These are phyloP conservation scores for Aspergillus sp. DNA, from an alignment of 2,329 filamentous ascomycete genomes.

Conservation along the genomic window DNA sequence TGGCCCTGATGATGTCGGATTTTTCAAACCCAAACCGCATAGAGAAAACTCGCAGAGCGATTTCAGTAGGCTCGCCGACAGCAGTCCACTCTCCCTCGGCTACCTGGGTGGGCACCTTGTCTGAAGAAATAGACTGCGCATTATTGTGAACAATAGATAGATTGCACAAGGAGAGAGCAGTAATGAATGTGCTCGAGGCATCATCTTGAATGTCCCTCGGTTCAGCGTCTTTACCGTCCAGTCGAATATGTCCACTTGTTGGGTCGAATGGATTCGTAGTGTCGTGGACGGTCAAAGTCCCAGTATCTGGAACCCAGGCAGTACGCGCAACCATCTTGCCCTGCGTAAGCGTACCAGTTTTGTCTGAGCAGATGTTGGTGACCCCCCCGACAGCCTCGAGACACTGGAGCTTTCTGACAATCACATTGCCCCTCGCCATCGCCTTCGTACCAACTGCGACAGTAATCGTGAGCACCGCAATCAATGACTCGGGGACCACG, in stretches of 20 bases:
- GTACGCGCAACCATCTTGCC: slow-evolving; percentile 62
- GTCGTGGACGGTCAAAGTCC: slow-evolving; percentile 53
- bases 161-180: slow-evolving; percentile 57
- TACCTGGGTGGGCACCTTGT: slow-evolving; percentile 2
- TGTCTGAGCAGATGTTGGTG: slow-evolving; percentile 59
- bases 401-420: slow-evolving; percentile 54
- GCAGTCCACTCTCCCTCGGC: slow-evolving; percentile 52
- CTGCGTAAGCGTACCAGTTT: slow-evolving; percentile 56
- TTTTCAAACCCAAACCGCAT: slow-evolving; percentile 58
- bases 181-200: slow-evolving; percentile 52
- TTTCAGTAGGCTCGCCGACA: slow-evolving; percentile 66
- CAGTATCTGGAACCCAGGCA: slow-evolving; percentile 56
- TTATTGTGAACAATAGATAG: slow-evolving; percentile 52
- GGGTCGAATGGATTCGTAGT: slow-evolving; percentile 57
- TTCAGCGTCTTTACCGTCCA: slow-evolving; percentile 35
- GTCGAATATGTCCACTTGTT: slow-evolving; percentile 49
- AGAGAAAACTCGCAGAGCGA: slow-evolving; percentile 66
- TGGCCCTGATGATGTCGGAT: slow-evolving; percentile 39
- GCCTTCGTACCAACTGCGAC: slow-evolving; percentile 57
- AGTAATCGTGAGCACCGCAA: slow-evolving; percentile 63
- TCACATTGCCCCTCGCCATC: slow-evolving; percentile 55
- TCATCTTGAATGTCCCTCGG: slow-evolving; percentile 25
- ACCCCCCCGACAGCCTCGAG: slow-evolving; percentile 59
- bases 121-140: background rate
- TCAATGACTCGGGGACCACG: slow-evolving; percentile 64